Evolutionary conservation across 257 asterid genomes (phyloP), one percentile per base, ranked within the genome.

Genomic region (Lithospermum erythrorhizon): DNA sequence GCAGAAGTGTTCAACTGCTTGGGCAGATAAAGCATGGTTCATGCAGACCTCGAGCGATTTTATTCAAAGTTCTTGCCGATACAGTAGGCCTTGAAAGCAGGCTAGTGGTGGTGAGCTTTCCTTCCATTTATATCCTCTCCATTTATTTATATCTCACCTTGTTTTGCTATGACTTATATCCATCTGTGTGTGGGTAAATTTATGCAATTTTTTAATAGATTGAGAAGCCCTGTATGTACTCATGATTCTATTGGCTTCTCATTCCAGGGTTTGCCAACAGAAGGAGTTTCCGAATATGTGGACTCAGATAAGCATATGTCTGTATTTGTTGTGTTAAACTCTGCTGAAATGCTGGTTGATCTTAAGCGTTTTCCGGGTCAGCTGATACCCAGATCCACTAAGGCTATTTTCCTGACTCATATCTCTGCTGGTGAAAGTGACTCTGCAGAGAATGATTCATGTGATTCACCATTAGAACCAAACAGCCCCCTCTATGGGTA

Each of bases 381-480:
- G 76, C 83, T 89, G 58, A 83, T 89, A 52, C 94, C 97, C 7
- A 88, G 81, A 58, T 80, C 97, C 48, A 74, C 85, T 61, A 89
- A 83, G 77, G 94, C 95, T 65, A 81, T 89, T 65, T 87, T 75
- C 73, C 81, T 86, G 94, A 82, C 94, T 71, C 97, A 86, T 68
- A 74, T 89, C 65, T 84, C 83, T 75, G 96, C 97, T 16, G 99
- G 91, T 70, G 98, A 93, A 82, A 93, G 97, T 75, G 99, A 93
- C 67, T 93, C 99, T 71, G 99, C 99, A 67, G 99, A 93, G 79
- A 93, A 93, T 83, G 99, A 93, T 78, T 93, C 99, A 55, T 93
- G 97, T 60, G 99, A 93, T 84, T 93, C 99, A 41, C 99, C 99
- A n/a, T 69, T 93, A 79, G 99, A 88, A 76, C 97, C 99, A 58